Percentiles rank a stretch among this genome's conserved stretches.
These are phyloP conservation scores for Auricularia sp. DNA, from an alignment of 768 basidiomycete genomes.

Conservation along the genomic window DNA sequence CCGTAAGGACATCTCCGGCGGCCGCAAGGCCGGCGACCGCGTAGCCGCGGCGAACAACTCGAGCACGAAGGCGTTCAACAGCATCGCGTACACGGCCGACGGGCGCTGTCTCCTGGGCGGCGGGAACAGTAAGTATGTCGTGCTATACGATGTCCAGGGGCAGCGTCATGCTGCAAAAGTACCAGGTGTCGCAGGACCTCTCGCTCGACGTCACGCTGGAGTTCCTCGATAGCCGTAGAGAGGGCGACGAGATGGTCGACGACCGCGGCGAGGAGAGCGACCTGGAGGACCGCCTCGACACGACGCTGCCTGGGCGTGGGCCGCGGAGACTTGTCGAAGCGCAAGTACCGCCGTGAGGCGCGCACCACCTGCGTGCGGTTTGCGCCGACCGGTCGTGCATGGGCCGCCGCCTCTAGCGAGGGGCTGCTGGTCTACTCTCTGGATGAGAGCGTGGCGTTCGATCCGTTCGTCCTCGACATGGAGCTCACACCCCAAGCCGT, in stretches of 20 bases:
- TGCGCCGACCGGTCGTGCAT: slow-evolving; percentile 85
- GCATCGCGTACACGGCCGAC: slow-evolving; percentile 89
- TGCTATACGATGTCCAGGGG: slow-evolving; percentile 85
- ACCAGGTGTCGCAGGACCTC: slow-evolving; percentile 92
- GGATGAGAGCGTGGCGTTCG: slow-evolving; percentile 81
- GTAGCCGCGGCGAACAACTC: slow-evolving; percentile 83
- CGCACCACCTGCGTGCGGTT: slow-evolving; percentile 90
- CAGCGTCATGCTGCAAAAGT: slow-evolving; percentile 90
- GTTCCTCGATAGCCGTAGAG: slow-evolving; percentile 84
- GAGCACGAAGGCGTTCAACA: slow-evolving; percentile 84
- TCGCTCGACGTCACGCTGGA: slow-evolving; percentile 94
- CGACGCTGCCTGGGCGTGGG: slow-evolving; percentile 79
- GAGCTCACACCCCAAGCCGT: slow-evolving; percentile 90
- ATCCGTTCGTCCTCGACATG: slow-evolving; percentile 93
- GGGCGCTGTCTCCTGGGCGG: slow-evolving; percentile 87
- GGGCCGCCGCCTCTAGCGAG: slow-evolving; percentile 96
- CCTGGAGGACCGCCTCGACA: slow-evolving; percentile 81
- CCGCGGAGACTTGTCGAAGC: slow-evolving; percentile 77
- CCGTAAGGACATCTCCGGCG: slow-evolving; percentile 87
- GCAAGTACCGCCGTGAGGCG: slow-evolving; percentile 80
- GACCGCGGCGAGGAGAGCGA: slow-evolving; percentile 80
- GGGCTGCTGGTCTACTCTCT: slow-evolving; percentile 90
- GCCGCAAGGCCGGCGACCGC: slow-evolving; percentile 82
- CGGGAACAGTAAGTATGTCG: slow-evolving; percentile 94
- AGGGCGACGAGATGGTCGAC: slow-evolving; percentile 82